Conservation (phyloP, 306 rosid species). For the Cicer arietinum region DNA sequence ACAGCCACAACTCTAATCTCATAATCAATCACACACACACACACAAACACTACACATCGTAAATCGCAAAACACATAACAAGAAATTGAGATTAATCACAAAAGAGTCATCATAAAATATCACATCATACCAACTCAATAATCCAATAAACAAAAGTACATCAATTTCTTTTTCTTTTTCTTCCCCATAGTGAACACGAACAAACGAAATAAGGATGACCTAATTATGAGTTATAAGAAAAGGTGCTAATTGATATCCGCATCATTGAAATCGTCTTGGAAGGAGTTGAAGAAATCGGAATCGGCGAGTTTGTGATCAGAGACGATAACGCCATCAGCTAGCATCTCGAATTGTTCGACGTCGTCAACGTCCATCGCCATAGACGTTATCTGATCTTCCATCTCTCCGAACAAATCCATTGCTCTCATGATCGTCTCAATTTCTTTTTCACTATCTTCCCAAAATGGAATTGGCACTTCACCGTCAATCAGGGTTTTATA, state of each 20-base stretch:
- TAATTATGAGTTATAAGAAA: neutral
- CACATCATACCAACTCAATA: slow-evolving; percentile 19
- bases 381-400: slow-evolving; percentile 80
- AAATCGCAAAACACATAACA: neutral
- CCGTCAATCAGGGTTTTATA: slow-evolving; percentile 34
- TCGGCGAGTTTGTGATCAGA: slow-evolving; percentile 80
- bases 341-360: slow-evolving; percentile 68
- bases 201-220: neutral
- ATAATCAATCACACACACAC: neutral
- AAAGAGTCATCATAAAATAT: neutral
- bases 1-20: neutral
- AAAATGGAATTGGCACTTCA: too few relatives aligned
- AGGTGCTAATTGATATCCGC: slow-evolving; percentile 64
- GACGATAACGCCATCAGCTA: slow-evolving; percentile 64
- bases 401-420: slow-evolving; percentile 73
- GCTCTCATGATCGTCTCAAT: slow-evolving; percentile 50
- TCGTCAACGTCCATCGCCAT: slow-evolving; percentile 98
- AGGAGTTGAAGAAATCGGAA: slow-evolving; percentile 77
- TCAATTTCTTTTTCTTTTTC: neutral
- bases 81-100: neutral
- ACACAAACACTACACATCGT: too few relatives aligned
- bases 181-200: neutral
- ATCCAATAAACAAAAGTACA: slow-evolving; percentile 21
- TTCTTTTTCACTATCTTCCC: neutral
- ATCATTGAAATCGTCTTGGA: slow-evolving; percentile 85